Evolutionary conservation across 306 rosid species (phyloP).

Genomic region (Begonia masoniana): DNA sequence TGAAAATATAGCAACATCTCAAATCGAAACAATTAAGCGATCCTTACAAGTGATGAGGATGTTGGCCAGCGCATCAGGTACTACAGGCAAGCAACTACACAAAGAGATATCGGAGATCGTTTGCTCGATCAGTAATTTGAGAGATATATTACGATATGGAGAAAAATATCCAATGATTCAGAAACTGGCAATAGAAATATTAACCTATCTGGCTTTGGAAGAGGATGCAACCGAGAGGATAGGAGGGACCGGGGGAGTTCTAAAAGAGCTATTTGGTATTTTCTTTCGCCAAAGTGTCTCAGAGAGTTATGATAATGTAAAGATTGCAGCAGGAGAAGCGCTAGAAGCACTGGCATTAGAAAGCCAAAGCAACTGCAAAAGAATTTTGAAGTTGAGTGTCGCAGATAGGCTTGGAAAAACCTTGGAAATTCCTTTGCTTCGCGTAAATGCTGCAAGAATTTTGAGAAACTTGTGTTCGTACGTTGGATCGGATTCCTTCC

Average conservation of each 20-base stretch:
- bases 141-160: slow-evolving; percentile 66
- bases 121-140: slow-evolving; percentile 70
- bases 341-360: slow-evolving; percentile 76
- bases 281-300: slow-evolving; percentile 32
- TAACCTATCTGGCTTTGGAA: slow-evolving; percentile 59
- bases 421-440: slow-evolving; percentile 43
- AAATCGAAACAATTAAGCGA: slow-evolving; percentile 53
- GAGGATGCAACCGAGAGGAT: slow-evolving; percentile 73
- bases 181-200: slow-evolving; percentile 54
- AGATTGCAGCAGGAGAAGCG: slow-evolving; percentile 77
- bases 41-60: slow-evolving; percentile 83
- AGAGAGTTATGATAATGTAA: slow-evolving; percentile 26
- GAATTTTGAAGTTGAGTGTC: slow-evolving; percentile 41
- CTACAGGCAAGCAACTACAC: slow-evolving; percentile 57
- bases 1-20: slow-evolving; percentile 29
- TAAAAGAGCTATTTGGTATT: slow-evolving; percentile 60
- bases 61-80: slow-evolving; percentile 67
- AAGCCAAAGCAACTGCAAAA: slow-evolving; percentile 54
- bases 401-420: slow-evolving; percentile 40
- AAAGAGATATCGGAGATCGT: slow-evolving; percentile 77
- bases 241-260: slow-evolving; percentile 79
- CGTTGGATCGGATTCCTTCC: slow-evolving; percentile 42
- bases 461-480: slow-evolving; percentile 64
- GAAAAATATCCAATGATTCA: slow-evolving; percentile 55
- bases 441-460: slow-evolving; percentile 65